These are phyloP conservation scores for Tylopilus cervinicoccineus DNA, from an alignment of 768 basidiomycete species.

Conservation along the genomic window DNA sequence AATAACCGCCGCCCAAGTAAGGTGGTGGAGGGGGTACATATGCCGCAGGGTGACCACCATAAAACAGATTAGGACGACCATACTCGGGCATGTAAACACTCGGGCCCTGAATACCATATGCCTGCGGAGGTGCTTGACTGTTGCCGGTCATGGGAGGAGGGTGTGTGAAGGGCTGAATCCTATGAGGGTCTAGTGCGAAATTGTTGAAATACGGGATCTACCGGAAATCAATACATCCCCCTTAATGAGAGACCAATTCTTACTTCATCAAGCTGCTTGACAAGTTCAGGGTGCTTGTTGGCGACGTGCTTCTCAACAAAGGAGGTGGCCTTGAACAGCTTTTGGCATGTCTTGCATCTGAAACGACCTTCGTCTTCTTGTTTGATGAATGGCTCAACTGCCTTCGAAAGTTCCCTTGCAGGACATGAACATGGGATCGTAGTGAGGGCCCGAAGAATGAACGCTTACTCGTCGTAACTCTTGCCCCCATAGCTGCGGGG, in stretches of 20 bases:
- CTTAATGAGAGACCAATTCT: conserved; percentile 21
- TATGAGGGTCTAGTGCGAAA: conserved; percentile 94
- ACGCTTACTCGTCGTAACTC: conserved; percentile 78
- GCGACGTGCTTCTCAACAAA: conserved; percentile 98
- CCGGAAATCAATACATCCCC: conserved; percentile 16
- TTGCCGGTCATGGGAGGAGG: conserved; percentile 67
- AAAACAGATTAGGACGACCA: conserved; percentile 37
- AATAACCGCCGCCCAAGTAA: conserved; percentile 38
- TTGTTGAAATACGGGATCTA: conserved; percentile 92
- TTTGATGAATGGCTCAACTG: conserved; percentile 78
- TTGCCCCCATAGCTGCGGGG: conserved; percentile 88
- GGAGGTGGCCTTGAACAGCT: conserved; percentile 94
- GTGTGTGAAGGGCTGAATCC: conserved; percentile 80
- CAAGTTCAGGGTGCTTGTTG: conserved; percentile 88
- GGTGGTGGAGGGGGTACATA: conserved; percentile 36
- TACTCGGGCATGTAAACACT: conserved; percentile 49
- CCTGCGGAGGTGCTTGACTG: conserved; percentile 76
- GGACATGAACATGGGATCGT: conserved; percentile 13
- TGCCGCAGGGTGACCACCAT: conserved; percentile 35
- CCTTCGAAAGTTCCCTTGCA: conserved; percentile 73
- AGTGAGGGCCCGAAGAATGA: conserved; percentile 14
- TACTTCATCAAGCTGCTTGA: conserved; percentile 84
- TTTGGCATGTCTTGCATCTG: conserved; percentile 93
- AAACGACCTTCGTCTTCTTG: conserved; percentile 97
- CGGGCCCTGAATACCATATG: conserved; percentile 71